A percentile compares a stretch with the other conserved stretches of the same genome.
phyloP scores from a whole-genome alignment of 257 asterid genomes.

The Solanum chiquidenum region DNA sequence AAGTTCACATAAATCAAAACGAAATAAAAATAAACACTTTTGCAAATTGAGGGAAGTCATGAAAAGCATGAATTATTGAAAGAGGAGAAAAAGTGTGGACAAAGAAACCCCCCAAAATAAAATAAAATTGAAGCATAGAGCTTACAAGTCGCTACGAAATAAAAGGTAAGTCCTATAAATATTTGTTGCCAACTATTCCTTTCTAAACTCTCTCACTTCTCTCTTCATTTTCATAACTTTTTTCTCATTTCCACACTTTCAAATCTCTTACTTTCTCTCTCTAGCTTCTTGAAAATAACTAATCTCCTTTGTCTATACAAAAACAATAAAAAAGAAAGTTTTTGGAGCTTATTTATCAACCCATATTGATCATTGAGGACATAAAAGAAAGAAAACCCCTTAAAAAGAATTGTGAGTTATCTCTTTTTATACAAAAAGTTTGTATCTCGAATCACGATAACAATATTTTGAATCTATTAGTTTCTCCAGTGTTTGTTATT shows the following conservation, averaged over 20 bases:
- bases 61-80: not conserved
- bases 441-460: not conserved
- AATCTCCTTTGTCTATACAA: not conserved
- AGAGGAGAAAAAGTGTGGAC: not conserved
- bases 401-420: not conserved
- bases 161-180: constrained; percentile 51
- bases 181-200: constrained; percentile 7
- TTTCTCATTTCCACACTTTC: not conserved
- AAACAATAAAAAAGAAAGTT: not conserved
- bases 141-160: constrained; percentile 48
- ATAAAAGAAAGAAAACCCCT: not conserved
- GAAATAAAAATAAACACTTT: not conserved
- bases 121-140: constrained; percentile 21
- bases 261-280: not conserved
- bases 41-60: not conserved
- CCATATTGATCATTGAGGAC: not conserved
- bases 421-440: not conserved
- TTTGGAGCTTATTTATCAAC: not conserved
- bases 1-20: not conserved
- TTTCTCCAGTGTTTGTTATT: not conserved
- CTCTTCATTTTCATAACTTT: not conserved
- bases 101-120: not conserved
- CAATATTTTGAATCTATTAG: not conserved
- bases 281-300: not conserved
- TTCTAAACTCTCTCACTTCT: constrained; percentile 7